Base-by-base conservation (phyloP, 2,329 filamentous ascomycete species). In the Nannizziopsis arthrosporioides region DNA sequence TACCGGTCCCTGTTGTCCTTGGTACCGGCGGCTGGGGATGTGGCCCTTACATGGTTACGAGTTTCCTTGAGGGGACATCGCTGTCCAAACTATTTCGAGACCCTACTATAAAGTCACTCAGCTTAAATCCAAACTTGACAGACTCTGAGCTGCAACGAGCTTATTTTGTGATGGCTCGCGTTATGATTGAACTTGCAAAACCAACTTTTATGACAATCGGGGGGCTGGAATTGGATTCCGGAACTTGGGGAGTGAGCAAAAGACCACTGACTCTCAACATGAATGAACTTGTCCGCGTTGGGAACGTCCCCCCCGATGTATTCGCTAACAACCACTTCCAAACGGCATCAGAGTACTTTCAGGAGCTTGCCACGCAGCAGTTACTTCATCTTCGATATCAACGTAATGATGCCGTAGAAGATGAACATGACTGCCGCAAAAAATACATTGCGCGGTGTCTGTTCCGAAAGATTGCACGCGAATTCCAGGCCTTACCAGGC, bases 371-470 rank as follows among this genome's bases (percentile, higher is more conserved):
- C 4, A 32, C 47, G 12, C 40, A 53, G 15, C 53, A 51, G 19
- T 15, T 53, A 14, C 38, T 44, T 19, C 63, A 67, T 12, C 58
- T 72, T 1, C 14, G 60, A 10, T 68, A 68, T 47, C 68, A 73
- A 52, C 65, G 61, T 45, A 71, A 72, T 51, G 62, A 70, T 36
- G 53, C 63, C 0, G 55, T 70, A 2, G 44, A 49, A 0, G 57
- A 61, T 2, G 67, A 62, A 31, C 63, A 68, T 11, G 69, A 73
- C 49, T 67, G 62, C 42, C 59, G 65, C 3, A 67, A 65, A 19
- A 72, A 73, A 51, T 71, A 71, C 41, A 62, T 71, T 2, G 63
- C 67, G 1, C 68, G 68, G 2, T 63, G 68, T 27, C 51, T 72
- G 0, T 71, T 72, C 49, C 66, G 65, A 3, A 62, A 54, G 37